Evolutionary conservation across 2,329 filamentous ascomycete genomes (phyloP).

Genomic region (Akanthomyces muscarius): DNA sequence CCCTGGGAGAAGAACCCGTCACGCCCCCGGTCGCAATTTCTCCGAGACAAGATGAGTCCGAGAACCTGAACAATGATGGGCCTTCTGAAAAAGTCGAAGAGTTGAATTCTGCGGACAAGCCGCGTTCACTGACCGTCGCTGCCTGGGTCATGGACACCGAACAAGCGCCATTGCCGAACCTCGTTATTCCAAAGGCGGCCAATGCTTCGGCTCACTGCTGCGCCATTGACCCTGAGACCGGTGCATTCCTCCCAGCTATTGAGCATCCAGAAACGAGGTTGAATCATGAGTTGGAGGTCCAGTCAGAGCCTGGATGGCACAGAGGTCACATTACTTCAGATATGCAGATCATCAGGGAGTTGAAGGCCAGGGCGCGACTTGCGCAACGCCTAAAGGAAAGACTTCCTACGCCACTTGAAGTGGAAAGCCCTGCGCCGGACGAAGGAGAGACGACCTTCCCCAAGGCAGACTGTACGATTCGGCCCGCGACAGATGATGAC

Average conservation of each 20-base stretch:
- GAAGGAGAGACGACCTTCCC: constrained; percentile 25
- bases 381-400: constrained; percentile 13
- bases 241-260: background rate
- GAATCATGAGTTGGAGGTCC: background rate
- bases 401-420: constrained; percentile 3
- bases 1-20: background rate
- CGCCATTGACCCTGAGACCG: constrained; percentile 11
- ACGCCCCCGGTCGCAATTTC: background rate
- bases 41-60: background rate
- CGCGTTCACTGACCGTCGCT: background rate
- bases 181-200: background rate
- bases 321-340: constrained; percentile 28
- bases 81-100: background rate
- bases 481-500: constrained; percentile 38
- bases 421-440: background rate
- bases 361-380: constrained; percentile 23
- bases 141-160: background rate
- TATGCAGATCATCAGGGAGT: constrained; percentile 25
- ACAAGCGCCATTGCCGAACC: background rate
- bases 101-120: background rate
- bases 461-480: constrained; percentile 35
- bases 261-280: background rate
- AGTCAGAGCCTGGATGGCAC: constrained; percentile 24
- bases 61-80: background rate
- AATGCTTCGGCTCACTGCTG: background rate